A percentile compares a stretch with the other conserved stretches of the same genome.
Conservation (phyloP, 306 rosid species). For the Astragalus membranaceus region DNA sequence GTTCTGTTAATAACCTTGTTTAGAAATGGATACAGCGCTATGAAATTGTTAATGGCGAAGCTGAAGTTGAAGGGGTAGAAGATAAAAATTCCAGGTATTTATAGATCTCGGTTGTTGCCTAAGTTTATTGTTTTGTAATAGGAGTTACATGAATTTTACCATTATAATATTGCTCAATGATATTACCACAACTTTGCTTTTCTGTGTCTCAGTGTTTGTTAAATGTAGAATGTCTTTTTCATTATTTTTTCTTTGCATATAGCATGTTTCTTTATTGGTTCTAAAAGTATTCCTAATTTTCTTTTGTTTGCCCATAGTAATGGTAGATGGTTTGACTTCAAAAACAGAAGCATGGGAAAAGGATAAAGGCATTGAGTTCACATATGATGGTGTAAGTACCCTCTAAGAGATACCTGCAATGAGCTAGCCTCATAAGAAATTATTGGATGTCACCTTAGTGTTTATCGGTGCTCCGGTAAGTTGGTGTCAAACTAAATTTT, state of each 20-base stretch:
- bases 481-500: too few species aligned
- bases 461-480: slow-evolving; percentile 3
- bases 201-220: too few species aligned
- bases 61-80: too few species aligned
- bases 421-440: not conserved
- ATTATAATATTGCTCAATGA: too few species aligned
- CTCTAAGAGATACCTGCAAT: not conserved
- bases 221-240: slow-evolving; percentile 10
- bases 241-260: not conserved
- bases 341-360: slow-evolving; percentile 81
- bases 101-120: too few species aligned
- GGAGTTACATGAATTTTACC: too few species aligned
- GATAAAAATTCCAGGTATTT: too few species aligned
- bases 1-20: too few species aligned
- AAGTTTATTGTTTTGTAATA: too few species aligned
- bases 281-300: slow-evolving; percentile 9
- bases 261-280: not conserved
- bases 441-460: not conserved
- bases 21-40: too few species aligned
- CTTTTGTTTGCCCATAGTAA: slow-evolving; percentile 35
- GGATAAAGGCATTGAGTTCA: slow-evolving; percentile 68
- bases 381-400: slow-evolving; percentile 79
- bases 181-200: too few species aligned
- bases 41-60: too few species aligned
- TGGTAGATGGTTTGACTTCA: slow-evolving; percentile 75